These are phyloP conservation scores for Malbranchea zuffiana DNA, from an alignment of 2,329 filamentous ascomycete genomes.

Conservation along the genomic window DNA sequence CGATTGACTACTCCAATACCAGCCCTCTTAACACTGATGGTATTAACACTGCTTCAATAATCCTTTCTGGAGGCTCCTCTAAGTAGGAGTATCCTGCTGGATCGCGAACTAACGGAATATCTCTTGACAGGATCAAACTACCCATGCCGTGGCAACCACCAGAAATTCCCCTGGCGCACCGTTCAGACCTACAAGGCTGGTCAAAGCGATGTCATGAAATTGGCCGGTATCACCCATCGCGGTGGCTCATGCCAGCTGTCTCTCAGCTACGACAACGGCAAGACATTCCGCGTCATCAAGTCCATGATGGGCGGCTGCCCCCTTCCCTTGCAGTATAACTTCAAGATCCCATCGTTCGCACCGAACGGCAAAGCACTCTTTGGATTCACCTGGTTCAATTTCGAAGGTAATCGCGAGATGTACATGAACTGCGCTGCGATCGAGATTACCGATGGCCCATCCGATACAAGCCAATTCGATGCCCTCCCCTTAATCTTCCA, in stretches of 20 bases:
- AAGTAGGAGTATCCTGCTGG: no score
- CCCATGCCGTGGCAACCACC: slow-evolving; percentile 62
- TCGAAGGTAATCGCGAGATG: slow-evolving; percentile 36
- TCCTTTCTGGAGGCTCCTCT: no score
- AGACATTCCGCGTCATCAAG: slow-evolving; percentile 58
- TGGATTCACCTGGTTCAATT: slow-evolving; percentile 69
- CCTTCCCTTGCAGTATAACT: slow-evolving; percentile 46
- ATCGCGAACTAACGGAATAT: background rate
- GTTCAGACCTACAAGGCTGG: slow-evolving; percentile 55
- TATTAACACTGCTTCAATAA: background rate
- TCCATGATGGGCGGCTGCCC: slow-evolving; percentile 50
- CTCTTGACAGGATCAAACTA: slow-evolving; percentile 48
- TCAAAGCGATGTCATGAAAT: slow-evolving; percentile 49
- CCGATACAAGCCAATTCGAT: slow-evolving; percentile 1
- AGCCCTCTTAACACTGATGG: slow-evolving; percentile 43
- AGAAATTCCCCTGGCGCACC: slow-evolving; percentile 40
- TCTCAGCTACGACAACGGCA: slow-evolving; percentile 60
- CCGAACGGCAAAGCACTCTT: slow-evolving; percentile 53
- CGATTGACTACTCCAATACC: slow-evolving; percentile 62
- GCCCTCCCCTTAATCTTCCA: slow-evolving; percentile 6
- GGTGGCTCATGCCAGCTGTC: slow-evolving; percentile 69
- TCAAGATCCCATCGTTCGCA: slow-evolving; percentile 54
- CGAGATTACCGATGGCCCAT: background rate
- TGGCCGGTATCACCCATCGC: slow-evolving; percentile 52
- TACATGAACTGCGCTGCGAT: slow-evolving; percentile 69